Conservation (phyloP, 2,329 filamentous ascomycete genomes). For the Fusarium mangiferae region DNA sequence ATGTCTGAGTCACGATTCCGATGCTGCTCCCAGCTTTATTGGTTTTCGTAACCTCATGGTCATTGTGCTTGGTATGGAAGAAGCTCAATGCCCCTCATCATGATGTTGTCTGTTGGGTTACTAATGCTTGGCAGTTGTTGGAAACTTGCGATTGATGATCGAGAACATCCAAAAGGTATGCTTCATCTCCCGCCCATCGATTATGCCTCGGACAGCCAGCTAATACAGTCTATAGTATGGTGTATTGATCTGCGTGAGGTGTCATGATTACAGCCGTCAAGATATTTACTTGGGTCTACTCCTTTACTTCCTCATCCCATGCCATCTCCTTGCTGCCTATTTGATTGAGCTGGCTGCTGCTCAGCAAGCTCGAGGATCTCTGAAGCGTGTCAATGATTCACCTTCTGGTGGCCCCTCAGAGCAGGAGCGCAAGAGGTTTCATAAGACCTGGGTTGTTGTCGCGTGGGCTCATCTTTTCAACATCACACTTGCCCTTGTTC, state of each 20-base stretch:
- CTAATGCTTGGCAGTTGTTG: conserved; percentile 72
- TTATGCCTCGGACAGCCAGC: not conserved
- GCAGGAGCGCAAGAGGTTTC: conserved; percentile 73
- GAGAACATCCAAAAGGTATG: conserved; percentile 93
- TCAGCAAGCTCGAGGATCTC: conserved; percentile 76
- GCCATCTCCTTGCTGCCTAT: conserved; percentile 90
- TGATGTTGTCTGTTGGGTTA: conserved; percentile 20
- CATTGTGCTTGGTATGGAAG: conserved; percentile 78
- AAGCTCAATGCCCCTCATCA: conserved; percentile 13
- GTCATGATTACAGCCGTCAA: conserved; percentile 84
- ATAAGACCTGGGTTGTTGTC: conserved; percentile 81
- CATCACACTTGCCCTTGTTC: conserved; percentile 80
- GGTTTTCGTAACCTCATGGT: conserved; percentile 98
- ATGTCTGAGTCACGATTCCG: conserved; percentile 85
- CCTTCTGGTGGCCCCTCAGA: conserved; percentile 58
- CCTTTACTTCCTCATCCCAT: conserved; percentile 88
- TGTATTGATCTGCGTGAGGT: conserved; percentile 89
- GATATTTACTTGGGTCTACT: conserved; percentile 80
- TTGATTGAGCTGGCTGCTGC: conserved; percentile 88
- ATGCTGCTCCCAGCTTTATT: conserved; percentile 81
- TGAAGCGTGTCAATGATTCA: conserved; percentile 65
- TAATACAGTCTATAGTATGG: conserved; percentile 73
- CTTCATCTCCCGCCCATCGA: not conserved
- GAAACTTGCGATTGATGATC: conserved; percentile 92
- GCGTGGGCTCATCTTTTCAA: conserved; percentile 86